A percentile compares a stretch with the other conserved stretches of the same genome.
Evolutionary conservation across 352 stramenopile genomes (phyloP).

Genomic region (Saprolegnia parasitica): DNA sequence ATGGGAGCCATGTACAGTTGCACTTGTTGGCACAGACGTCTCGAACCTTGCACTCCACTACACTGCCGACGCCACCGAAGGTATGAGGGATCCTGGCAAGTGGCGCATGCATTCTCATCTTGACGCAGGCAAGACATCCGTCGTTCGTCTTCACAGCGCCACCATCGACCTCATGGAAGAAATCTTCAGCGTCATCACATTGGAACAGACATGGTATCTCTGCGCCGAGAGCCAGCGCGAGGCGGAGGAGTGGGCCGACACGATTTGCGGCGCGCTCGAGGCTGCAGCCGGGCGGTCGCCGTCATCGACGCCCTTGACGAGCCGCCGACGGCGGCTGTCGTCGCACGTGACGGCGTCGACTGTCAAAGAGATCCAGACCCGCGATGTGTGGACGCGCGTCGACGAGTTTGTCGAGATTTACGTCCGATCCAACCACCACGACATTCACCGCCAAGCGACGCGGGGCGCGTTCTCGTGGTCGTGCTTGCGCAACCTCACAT

Average conservation of each 20-base stretch:
- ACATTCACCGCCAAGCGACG: constrained; percentile 48
- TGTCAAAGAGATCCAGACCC: constrained; percentile 58
- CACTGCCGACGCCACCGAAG: constrained; percentile 38
- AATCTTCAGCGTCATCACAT: constrained; percentile 69
- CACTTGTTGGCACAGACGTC: constrained; percentile 49
- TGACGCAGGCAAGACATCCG: constrained; percentile 33
- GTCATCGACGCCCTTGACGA: not conserved
- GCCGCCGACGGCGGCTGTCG: constrained; percentile 39
- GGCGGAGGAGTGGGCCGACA: constrained; percentile 57
- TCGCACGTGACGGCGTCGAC: constrained; percentile 43
- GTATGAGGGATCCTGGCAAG: not conserved
- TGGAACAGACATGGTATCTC: constrained; percentile 77
- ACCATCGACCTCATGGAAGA: constrained; percentile 71
- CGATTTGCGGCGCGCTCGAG: constrained; percentile 57
- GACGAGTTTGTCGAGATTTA: constrained; percentile 74
- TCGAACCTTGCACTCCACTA: constrained; percentile 66
- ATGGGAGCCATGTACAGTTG: constrained; percentile 61
- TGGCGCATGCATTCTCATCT: not conserved
- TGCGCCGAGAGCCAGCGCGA: constrained; percentile 54
- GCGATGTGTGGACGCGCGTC: constrained; percentile 43
- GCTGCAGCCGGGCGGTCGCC: constrained; percentile 33
- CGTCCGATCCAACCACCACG: constrained; percentile 45
- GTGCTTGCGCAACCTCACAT: constrained; percentile 61
- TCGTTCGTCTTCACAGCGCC: constrained; percentile 53
- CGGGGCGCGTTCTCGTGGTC: constrained; percentile 66